phyloP scores from a whole-genome alignment of 1,284 basidiomycete species.

The Fistulinella cinereoalba region DNA sequence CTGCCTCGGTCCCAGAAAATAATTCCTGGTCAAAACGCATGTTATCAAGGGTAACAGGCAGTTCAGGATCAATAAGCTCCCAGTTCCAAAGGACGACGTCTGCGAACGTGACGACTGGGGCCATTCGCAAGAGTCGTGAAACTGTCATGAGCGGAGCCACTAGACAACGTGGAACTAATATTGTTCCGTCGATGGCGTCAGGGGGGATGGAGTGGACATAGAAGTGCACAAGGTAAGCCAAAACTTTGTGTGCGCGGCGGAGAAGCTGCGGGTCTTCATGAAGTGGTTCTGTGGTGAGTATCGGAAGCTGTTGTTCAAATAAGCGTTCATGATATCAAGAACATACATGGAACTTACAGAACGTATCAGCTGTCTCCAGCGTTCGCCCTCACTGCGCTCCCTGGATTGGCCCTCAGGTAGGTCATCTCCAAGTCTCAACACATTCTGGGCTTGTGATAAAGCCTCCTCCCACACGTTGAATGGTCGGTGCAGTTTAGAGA shows the following conservation, averaged over 20 bases:
- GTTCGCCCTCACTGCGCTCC: conserved; percentile 52
- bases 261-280: conserved; percentile 55
- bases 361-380: conserved; percentile 67
- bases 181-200: conserved; percentile 37
- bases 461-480: conserved; percentile 77
- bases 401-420: conserved; percentile 45
- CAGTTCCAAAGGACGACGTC: conserved; percentile 97
- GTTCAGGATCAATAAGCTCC: conserved; percentile 55
- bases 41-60: conserved; percentile 57
- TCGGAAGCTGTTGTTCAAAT: conserved; percentile 56
- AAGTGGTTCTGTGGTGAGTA: conserved; percentile 57
- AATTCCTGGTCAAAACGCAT: conserved; percentile 60
- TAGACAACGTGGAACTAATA: conserved; percentile 71
- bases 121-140: conserved; percentile 77
- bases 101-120: conserved; percentile 93
- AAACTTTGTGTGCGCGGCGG: conserved; percentile 85
- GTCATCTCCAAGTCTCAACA: conserved; percentile 64
- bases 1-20: conserved; percentile 86
- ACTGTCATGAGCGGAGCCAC: conserved; percentile 80
- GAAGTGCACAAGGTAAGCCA: conserved; percentile 87
- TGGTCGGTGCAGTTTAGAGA: conserved; percentile 53
- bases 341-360: conserved; percentile 47
- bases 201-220: conserved; percentile 80
- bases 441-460: conserved; percentile 52
- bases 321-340: conserved; percentile 7